Conservation (phyloP, 2,329 filamentous ascomycete species). For the Penicillium sp. region DNA sequence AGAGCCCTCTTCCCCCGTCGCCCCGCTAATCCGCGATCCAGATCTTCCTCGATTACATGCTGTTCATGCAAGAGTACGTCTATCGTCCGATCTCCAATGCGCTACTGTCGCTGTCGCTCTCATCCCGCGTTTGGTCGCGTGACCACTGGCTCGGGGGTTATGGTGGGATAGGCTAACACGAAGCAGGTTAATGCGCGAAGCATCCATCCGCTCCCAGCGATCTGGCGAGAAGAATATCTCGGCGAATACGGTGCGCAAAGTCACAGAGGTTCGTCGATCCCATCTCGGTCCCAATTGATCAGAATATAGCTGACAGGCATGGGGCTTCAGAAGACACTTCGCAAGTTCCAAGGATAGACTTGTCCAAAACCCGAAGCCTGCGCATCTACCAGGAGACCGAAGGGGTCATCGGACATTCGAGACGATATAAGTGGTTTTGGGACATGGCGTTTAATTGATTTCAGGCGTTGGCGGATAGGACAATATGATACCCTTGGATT, state of each 20-base stretch:
- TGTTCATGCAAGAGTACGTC: slow-evolving; percentile 71
- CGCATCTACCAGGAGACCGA: too few species aligned
- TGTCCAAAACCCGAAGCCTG: slow-evolving; percentile 14
- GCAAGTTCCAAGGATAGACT: slow-evolving; percentile 66
- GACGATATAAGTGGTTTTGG: background rate
- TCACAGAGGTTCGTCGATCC: slow-evolving; percentile 64
- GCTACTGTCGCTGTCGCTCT: too few species aligned
- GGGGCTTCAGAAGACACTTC: slow-evolving; percentile 59
- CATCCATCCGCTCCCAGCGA: slow-evolving; percentile 73
- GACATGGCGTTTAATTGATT: slow-evolving; percentile 11
- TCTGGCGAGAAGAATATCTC: slow-evolving; percentile 72
- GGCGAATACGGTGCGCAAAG: slow-evolving; percentile 75
- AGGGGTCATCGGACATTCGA: too few species aligned
- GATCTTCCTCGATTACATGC: slow-evolving; percentile 82
- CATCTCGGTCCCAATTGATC: background rate
- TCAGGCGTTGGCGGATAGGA: background rate
- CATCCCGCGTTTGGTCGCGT: too few species aligned
- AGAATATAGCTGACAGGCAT: slow-evolving; percentile 7
- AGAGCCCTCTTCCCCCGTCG: background rate
- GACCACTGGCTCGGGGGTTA: too few species aligned
- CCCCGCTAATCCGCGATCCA: slow-evolving; percentile 36
- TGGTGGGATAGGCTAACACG: background rate
- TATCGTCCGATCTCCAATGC: too few species aligned
- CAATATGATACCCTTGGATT: slow-evolving; percentile 18
- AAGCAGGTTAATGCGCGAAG: slow-evolving; percentile 73